Evolutionary conservation across 768 basidiomycete genomes (phyloP), one percentile per base, ranked within the genome.

Genomic region (Suillus luteus): DNA sequence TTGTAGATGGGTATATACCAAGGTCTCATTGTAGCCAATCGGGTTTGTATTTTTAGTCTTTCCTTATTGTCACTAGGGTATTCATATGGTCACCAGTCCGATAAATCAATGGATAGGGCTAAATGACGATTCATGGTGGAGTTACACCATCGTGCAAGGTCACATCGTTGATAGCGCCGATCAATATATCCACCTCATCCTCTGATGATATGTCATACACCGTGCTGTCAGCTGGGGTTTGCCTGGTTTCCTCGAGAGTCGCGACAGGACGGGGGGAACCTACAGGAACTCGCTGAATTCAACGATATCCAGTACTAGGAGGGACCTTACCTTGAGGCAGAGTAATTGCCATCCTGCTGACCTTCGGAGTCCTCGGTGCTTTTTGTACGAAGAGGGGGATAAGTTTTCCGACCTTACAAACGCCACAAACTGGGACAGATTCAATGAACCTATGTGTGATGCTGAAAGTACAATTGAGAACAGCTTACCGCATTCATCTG

Each of bases 401-500:
- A 10, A 92, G 81, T 60, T 73, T 80, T 8, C 90, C 90, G 52
- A 75, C 78, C 70, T 81, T 85, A 69, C 91, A 92, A 1, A 77
- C 81, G 17, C 88, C 88, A 66, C 91, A 92, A 2, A 85, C 91
- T 92, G 60, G 3, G 24, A 62, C 37, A 35, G 19, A 52, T 10
- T 51, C 24, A 48, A 2, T 55, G 3, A 52, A 48, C 19, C 44
- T 43, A 37, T 24, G 17, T 12, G 19, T 27, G 10, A 38, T 55
- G 33, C 24, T 17, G 22, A 22, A 55, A 55, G 41, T 14, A 33
- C 9, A 19, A 10, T n/a, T 27, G 22, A 27, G 33, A 57, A 9
- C 19, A 31, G 80, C 86, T 65, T 66, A 89, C 90, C 79, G 61
- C 84, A 86, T 78, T 87, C 83, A 38, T 86, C 82, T 15, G 87